These are phyloP conservation scores for Pneumocystis jirovecii DNA, from an alignment of 1,139 yeast species.

Conservation along the genomic window DNA sequence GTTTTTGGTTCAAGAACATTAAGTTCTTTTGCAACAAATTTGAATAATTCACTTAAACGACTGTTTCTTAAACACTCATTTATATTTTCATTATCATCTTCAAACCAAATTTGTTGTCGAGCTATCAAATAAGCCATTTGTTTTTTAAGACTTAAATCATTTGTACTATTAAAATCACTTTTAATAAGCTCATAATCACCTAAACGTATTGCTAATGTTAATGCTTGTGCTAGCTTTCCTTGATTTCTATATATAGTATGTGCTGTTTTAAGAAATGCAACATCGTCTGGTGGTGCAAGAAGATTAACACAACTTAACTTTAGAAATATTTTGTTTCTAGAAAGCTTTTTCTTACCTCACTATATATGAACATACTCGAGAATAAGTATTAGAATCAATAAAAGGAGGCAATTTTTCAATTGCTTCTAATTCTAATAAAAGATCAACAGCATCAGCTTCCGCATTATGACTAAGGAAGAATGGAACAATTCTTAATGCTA, in stretches of 20 bases:
- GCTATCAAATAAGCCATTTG: constrained; percentile 86
- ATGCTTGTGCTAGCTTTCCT: constrained; percentile 74
- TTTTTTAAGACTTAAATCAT: constrained; percentile 60
- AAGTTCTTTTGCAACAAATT: constrained; percentile 69
- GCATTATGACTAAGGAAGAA: constrained; percentile 89
- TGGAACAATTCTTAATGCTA: constrained; percentile 71
- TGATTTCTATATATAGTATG: constrained; percentile 68
- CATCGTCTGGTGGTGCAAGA: constrained; percentile 88
- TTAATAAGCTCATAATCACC: constrained; percentile 67
- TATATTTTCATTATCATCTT: constrained; percentile 52
- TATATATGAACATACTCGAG: constrained; percentile 85
- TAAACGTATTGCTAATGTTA: constrained; percentile 73
- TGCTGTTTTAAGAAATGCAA: constrained; percentile 79
- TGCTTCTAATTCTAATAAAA: constrained; percentile 73
- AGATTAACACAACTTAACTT: constrained; percentile 80
- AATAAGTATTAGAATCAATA: constrained; percentile 73
- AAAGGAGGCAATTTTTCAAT: constrained; percentile 68
- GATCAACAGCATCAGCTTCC: constrained; percentile 95
- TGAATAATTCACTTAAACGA: constrained; percentile 62
- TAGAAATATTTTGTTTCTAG: neutral
- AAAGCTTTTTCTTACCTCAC: constrained; percentile 3
- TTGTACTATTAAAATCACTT: constrained; percentile 61
- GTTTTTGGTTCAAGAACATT: constrained; percentile 78
- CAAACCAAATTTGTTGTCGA: constrained; percentile 70
- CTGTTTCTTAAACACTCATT: constrained; percentile 78